phyloP scores from a whole-genome alignment of 1,139 yeast species.

The Kodamaea sp. region DNA sequence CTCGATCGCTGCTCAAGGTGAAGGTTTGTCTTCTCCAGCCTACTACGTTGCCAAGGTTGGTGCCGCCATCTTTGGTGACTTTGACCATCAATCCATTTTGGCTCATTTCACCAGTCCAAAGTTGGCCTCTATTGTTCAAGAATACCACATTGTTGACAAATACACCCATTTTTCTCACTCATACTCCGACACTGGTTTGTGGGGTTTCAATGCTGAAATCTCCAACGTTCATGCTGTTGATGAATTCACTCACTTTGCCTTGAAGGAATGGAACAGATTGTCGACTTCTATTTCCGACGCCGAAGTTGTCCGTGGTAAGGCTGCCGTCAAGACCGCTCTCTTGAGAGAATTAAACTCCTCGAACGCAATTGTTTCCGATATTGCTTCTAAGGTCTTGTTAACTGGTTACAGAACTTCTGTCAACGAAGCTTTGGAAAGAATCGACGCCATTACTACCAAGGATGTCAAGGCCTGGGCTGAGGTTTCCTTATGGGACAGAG shows the following conservation, averaged over 20 bases:
- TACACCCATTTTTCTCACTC: conserved; percentile 69
- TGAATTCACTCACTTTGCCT: conserved; percentile 72
- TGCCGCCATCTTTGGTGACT: conserved; percentile 64
- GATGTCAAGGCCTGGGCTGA: conserved; percentile 73
- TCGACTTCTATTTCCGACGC: conserved; percentile 69
- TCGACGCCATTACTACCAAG: conserved; percentile 59
- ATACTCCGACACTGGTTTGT: conserved; percentile 73
- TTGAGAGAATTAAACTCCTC: conserved; percentile 47
- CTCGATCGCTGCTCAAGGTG: conserved; percentile 72
- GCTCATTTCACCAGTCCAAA: conserved; percentile 78
- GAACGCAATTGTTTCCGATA: conserved; percentile 49
- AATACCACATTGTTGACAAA: conserved; percentile 68
- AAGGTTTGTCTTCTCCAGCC: conserved; percentile 57
- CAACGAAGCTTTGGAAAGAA: conserved; percentile 55
- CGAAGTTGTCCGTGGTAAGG: conserved; percentile 76
- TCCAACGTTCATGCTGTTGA: conserved; percentile 58
- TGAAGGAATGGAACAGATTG: conserved; percentile 85
- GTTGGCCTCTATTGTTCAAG: conserved; percentile 70
- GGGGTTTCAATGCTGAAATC: conserved; percentile 74
- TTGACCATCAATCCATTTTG: conserved; percentile 49
- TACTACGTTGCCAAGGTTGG: conserved; percentile 72
- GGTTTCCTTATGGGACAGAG: conserved; percentile 76
- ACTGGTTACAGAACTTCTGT: conserved; percentile 60
- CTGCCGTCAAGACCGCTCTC: conserved; percentile 60
- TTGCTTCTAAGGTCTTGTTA: conserved; percentile 59